Conservation (phyloP, 2,329 filamentous ascomycete species). For the Calonectria hawksworthii region DNA sequence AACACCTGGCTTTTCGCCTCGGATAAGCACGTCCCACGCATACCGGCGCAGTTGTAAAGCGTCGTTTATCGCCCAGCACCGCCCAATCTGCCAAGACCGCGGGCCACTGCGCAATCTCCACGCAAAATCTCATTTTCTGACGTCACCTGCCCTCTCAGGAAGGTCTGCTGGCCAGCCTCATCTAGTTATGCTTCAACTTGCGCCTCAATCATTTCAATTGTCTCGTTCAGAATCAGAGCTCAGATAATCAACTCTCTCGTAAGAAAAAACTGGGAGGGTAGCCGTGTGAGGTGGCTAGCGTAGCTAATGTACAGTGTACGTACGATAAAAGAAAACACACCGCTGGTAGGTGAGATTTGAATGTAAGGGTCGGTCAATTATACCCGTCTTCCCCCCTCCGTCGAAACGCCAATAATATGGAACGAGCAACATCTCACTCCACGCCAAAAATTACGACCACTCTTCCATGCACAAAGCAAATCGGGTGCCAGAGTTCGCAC, state of each 20-base stretch:
- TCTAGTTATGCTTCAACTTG: background rate
- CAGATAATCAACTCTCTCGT: background rate
- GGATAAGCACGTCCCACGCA: background rate
- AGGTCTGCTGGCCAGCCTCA: background rate
- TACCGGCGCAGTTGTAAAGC: background rate
- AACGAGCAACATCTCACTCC: background rate
- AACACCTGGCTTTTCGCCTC: background rate
- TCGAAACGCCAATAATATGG: slow-evolving; percentile 8
- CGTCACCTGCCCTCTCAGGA: background rate
- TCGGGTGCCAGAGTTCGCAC: slow-evolving; percentile 6
- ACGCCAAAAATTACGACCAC: background rate
- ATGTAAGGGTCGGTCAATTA: slow-evolving; percentile 10
- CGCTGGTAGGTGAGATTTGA: slow-evolving; percentile 16
- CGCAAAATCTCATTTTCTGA: background rate
- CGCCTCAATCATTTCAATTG: background rate
- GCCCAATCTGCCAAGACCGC: slow-evolving; percentile 7
- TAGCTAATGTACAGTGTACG: background rate
- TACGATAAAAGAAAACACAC: slow-evolving; percentile 2
- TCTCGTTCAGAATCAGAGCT: background rate
- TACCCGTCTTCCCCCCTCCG: slow-evolving; percentile 6
- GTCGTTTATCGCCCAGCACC: background rate
- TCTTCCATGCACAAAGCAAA: slow-evolving; percentile 19
- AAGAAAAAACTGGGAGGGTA: background rate
- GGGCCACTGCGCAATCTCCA: background rate
- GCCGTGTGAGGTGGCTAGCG: background rate